Conservation (phyloP, 768 basidiomycete genomes). For the Leccinum imitatum region DNA sequence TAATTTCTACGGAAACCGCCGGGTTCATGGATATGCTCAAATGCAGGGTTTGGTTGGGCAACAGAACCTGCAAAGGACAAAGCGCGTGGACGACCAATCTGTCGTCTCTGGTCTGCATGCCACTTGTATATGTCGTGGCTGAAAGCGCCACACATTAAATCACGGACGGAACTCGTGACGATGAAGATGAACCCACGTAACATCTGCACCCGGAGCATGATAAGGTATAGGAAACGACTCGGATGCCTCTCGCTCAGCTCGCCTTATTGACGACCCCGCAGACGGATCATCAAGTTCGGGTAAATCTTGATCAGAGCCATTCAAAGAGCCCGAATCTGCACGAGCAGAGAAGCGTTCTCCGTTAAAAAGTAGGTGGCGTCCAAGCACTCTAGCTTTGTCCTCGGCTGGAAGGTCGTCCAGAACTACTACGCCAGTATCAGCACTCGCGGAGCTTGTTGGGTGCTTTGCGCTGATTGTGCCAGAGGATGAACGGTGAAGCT, state of each 20-base stretch:
- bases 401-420: conserved; percentile 72
- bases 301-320: conserved; percentile 27
- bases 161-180: conserved; percentile 14
- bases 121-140: conserved; percentile 96
- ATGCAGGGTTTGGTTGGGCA: conserved; percentile 63
- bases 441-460: conserved; percentile 28
- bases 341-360: conserved; percentile 49
- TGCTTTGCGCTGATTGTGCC: conserved; percentile 42
- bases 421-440: conserved; percentile 34
- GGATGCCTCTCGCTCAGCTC: conserved; percentile 42
- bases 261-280: conserved; percentile 24
- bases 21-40: conserved; percentile 93
- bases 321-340: conserved; percentile 22
- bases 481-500: conserved; percentile 27
- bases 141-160: conserved; percentile 10
- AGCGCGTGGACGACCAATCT: conserved; percentile 61
- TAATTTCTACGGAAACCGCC: conserved; percentile 94
- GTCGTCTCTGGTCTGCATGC: conserved; percentile 72
- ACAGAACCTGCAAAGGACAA: conserved; percentile 64
- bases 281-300: conserved; percentile 20
- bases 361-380: conserved; percentile 76
- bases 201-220: conserved; percentile 83
- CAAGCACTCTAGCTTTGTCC: conserved; percentile 79
- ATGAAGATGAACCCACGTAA: conserved; percentile 68
- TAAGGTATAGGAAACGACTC: conserved; percentile 89